Percentiles rank a stretch among this genome's conserved stretches.
These are phyloP conservation scores for Spiromastix sp. DNA, from an alignment of 2,329 filamentous ascomycete species.

Conservation along the genomic window DNA sequence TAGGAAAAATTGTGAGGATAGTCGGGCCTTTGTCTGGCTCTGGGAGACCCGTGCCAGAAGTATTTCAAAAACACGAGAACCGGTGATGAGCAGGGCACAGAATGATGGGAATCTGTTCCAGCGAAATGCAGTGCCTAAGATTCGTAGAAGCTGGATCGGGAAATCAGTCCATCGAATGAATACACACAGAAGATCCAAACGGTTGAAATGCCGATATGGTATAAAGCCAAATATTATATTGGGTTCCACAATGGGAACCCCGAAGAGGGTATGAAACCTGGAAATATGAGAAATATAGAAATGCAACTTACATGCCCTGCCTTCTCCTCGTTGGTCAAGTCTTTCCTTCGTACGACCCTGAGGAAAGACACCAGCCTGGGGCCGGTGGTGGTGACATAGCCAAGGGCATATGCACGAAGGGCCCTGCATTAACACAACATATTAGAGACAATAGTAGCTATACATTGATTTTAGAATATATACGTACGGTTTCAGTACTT, in stretches of 20 bases:
- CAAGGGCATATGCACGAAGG: conserved; percentile 38
- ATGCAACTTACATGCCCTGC: conserved; percentile 25
- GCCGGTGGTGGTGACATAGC: conserved; percentile 37
- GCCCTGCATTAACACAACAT: conserved; percentile 18
- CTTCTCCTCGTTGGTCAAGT: conserved; percentile 23
- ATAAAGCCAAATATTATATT: neutral
- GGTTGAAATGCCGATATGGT: conserved; percentile 14
- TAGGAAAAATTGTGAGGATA: too few species aligned
- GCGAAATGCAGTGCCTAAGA: conserved; percentile 31
- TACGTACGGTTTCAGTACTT: conserved; percentile 10
- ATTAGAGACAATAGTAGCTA: too few species aligned
- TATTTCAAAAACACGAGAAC: conserved; percentile 41
- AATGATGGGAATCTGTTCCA: conserved; percentile 42
- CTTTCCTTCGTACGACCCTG: conserved; percentile 22
- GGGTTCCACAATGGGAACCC: conserved; percentile 7
- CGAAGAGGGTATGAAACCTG: neutral
- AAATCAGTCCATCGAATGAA: too few species aligned
- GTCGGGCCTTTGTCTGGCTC: too few species aligned
- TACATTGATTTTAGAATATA: too few species aligned
- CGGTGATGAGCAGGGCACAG: conserved; percentile 42
- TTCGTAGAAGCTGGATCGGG: conserved; percentile 30
- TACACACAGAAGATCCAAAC: too few species aligned
- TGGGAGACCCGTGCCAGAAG: too few species aligned
- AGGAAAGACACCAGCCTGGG: conserved; percentile 35
- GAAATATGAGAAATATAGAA: too few species aligned